These are phyloP conservation scores for Fusarium sp. DNA, from an alignment of 2,329 filamentous ascomycete genomes.

Conservation along the genomic window DNA sequence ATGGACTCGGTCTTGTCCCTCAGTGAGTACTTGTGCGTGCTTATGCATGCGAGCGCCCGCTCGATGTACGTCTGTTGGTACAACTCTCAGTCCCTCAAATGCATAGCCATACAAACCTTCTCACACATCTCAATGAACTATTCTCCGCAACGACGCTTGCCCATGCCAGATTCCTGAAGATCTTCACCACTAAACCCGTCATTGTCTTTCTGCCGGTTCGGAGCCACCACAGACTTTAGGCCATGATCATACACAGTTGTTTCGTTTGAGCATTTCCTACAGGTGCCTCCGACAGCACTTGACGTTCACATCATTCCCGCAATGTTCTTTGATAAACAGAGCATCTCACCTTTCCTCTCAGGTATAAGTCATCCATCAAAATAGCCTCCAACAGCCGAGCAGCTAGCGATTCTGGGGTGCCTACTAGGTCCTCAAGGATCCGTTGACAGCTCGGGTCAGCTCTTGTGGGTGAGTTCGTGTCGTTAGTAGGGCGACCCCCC, in stretches of 20 bases:
- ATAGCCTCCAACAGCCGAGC: constrained; percentile 22
- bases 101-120: constrained; percentile 1
- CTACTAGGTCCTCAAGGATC: not conserved
- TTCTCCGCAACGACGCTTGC: constrained; percentile 1
- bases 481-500: constrained; percentile 27
- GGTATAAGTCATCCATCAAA: not conserved
- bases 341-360: not conserved
- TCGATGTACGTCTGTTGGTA: constrained; percentile 3
- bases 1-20: constrained; percentile 11
- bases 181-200: constrained; percentile 25
- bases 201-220: constrained; percentile 13
- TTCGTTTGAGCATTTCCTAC: constrained; percentile 19
- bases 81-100: not conserved
- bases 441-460: constrained; percentile 23
- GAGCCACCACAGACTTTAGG: not conserved
- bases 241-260: not conserved
- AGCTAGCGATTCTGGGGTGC: constrained; percentile 22
- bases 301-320: not conserved
- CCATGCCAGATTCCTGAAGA: constrained; percentile 11
- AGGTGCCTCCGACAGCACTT: not conserved
- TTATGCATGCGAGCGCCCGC: constrained; percentile 23
- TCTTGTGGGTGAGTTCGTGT: constrained; percentile 15
- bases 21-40: constrained; percentile 15
- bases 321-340: constrained; percentile 5
- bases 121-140: not conserved